phyloP scores from a whole-genome alignment of 177 flowering plant genomes.

The Vitis hybrid region DNA sequence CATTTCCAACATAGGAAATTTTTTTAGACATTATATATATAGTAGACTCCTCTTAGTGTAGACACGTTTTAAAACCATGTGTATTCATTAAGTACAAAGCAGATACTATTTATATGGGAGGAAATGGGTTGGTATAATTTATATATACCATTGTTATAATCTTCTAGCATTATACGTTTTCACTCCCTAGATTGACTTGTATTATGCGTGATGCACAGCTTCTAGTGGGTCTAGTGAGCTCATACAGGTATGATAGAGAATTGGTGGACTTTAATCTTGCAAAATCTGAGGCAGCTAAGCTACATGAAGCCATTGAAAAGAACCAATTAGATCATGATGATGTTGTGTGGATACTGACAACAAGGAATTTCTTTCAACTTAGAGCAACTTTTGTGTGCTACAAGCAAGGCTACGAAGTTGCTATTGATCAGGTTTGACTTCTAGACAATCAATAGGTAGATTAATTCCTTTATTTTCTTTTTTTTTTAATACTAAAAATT shows the following conservation, averaged over 20 bases:
- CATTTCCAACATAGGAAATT: too few relatives aligned
- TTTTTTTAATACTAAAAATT: neutral
- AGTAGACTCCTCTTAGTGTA: too few relatives aligned
- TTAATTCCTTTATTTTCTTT: neutral
- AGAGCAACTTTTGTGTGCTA: constrained; percentile 61
- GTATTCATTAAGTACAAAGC: too few relatives aligned
- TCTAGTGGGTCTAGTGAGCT: constrained; percentile 62
- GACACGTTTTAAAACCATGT: too few relatives aligned
- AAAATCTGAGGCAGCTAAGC: constrained; percentile 47
- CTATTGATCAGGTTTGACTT: constrained; percentile 53
- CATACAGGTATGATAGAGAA: constrained; percentile 70
- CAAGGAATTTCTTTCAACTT: constrained; percentile 70
- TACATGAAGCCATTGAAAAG: constrained; percentile 49
- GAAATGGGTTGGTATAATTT: too few relatives aligned
- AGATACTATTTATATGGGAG: too few relatives aligned
- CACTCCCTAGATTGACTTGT: too few relatives aligned
- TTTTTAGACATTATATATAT: too few relatives aligned
- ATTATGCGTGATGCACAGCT: constrained; percentile 36
- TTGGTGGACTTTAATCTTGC: constrained; percentile 49
- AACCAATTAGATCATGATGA: constrained; percentile 53
- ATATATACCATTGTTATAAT: too few relatives aligned
- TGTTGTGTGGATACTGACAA: constrained; percentile 55
- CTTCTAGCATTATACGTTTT: too few relatives aligned
- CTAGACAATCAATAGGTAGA: neutral
- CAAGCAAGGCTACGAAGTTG: constrained; percentile 42